These are phyloP conservation scores for Boletus vinaceobasis DNA, from an alignment of 768 basidiomycete genomes.

Conservation along the genomic window DNA sequence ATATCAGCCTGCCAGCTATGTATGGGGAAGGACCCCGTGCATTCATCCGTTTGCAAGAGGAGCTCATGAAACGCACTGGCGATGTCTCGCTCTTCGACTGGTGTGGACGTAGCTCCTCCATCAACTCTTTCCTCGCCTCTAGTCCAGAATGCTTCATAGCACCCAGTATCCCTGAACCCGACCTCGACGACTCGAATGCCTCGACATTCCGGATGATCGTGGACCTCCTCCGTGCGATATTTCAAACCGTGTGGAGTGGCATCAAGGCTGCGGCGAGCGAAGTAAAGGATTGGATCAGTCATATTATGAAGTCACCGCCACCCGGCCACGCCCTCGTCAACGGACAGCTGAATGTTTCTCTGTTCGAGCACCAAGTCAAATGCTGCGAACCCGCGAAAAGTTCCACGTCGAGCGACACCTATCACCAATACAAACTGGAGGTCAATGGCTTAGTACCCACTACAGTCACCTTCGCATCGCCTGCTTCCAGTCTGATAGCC, in stretches of 20 bases:
- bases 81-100: conserved; percentile 26
- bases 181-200: conserved; percentile 3
- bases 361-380: conserved; percentile 22
- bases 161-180: neutral
- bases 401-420: neutral
- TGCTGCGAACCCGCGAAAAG: conserved; percentile 3
- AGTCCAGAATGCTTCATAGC: conserved; percentile 15
- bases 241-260: conserved; percentile 7
- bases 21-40: conserved; percentile 30
- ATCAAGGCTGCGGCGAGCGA: neutral
- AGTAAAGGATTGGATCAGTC: neutral
- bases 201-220: conserved; percentile 13
- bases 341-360: conserved; percentile 19
- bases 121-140: conserved; percentile 24
- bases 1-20: conserved; percentile 23
- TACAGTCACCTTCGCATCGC: conserved; percentile 6
- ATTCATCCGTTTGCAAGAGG: conserved; percentile 28
- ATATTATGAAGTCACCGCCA: conserved; percentile 7
- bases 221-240: conserved; percentile 8
- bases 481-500: neutral
- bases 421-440: conserved; percentile 12
- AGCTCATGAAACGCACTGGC: conserved; percentile 26
- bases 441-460: conserved; percentile 9
- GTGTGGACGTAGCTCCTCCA: conserved; percentile 16
- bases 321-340: conserved; percentile 22